Base-by-base conservation (phyloP, 768 basidiomycete genomes). In the Boletales sp. region DNA sequence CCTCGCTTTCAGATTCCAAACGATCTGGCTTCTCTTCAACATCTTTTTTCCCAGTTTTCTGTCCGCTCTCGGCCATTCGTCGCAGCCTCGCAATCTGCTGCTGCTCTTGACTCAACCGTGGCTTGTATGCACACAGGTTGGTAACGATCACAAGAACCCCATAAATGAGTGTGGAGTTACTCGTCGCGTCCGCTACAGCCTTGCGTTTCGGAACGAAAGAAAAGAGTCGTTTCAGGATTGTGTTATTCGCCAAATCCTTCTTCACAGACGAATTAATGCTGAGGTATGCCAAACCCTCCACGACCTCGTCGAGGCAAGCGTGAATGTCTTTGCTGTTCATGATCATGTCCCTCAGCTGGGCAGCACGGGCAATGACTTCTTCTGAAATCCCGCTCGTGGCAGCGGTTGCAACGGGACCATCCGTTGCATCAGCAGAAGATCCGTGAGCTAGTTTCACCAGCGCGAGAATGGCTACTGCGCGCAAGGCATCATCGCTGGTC, bases 201-300 rank as follows among this genome's bases (percentile, higher is more conserved):
- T 78, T 83, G 43, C 71, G 77, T 21, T 66, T 65, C n/a, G 84
- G 80, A 44, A 83, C 69, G 37, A 86, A 71, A 15, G 77, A 63
- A 60, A 85, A 82, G 8, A 86, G 74, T 42, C 70, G 69, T 44
- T 71, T 72, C 41, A 91, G 74, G 64, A 91, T 83, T 0, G 71
- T 15, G 55, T 84, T 76, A 14, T 69, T 71, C 8, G 84, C 79
- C 44, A 94, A 67, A 21, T 57, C 62, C 51, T 87, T 83, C 62
- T 90, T 87, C 50, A 87, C 74, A 2, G 65, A 52, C 1, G 87
- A 74, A 56, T 82, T 77, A 42, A 78, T 70, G 50, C 83, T 89
- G 49, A 92, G 79, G 67, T 94, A 87, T n/a, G 87, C 89, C 44
- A 96, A 71, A 0, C 86, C 91, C 70, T 96, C 94, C 13, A 94